phyloP scores from a whole-genome alignment of 805 yeast genomes.

The Kodamaea kaohsiungensis region DNA sequence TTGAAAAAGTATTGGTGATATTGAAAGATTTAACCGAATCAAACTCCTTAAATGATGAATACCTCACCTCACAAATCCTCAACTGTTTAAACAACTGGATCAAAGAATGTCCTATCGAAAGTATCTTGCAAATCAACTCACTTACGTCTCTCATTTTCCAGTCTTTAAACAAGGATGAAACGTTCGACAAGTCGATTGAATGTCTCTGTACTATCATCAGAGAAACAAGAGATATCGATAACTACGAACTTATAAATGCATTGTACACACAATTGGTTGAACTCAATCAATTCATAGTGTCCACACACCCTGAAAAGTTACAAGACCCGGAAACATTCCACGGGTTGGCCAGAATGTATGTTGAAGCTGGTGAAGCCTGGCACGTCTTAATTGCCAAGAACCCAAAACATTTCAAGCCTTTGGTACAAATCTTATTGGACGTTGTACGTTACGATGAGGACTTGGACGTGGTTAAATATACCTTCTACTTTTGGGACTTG shows the following conservation, averaged over 20 bases:
- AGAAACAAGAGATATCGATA: conserved; percentile 79
- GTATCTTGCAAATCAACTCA: conserved; percentile 62
- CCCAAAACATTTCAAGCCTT: conserved; percentile 67
- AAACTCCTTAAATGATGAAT: conserved; percentile 7
- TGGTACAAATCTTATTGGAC: conserved; percentile 71
- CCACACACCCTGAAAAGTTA: conserved; percentile 33
- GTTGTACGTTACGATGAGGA: conserved; percentile 77
- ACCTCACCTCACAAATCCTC: conserved; percentile 45
- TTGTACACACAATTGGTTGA: conserved; percentile 68
- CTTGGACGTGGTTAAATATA: conserved; percentile 83
- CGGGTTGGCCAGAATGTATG: conserved; percentile 72
- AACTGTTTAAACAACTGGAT: conserved; percentile 91
- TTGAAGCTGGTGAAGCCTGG: conserved; percentile 97
- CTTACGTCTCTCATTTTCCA: conserved; percentile 69
- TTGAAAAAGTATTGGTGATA: conserved; percentile 64
- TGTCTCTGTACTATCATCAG: conserved; percentile 78
- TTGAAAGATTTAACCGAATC: conserved; percentile 49
- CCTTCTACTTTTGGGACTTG: conserved; percentile 90
- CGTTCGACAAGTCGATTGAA: conserved; percentile 84
- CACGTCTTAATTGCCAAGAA: conserved; percentile 76
- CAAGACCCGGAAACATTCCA: conserved; percentile 69
- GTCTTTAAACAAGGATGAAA: conserved; percentile 56
- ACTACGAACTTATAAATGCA: conserved; percentile 59
- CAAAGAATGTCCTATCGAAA: conserved; percentile 74
- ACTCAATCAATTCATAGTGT: conserved; percentile 50